Evolutionary conservation across 2,329 filamentous ascomycete genomes (phyloP).

Genomic region (Xylariaceae sp.): DNA sequence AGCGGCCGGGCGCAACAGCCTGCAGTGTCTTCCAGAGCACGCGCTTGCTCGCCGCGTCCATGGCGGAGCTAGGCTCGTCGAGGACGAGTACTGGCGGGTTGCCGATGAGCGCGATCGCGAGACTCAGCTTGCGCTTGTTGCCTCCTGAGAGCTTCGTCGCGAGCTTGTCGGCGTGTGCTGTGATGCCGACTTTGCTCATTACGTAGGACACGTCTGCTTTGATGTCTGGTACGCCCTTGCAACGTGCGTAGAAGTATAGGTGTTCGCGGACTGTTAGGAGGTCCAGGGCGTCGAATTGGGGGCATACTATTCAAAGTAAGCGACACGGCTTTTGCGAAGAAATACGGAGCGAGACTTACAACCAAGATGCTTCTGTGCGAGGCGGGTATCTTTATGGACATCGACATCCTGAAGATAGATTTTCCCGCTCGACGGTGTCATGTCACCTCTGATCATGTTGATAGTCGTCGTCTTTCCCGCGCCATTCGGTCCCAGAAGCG

Average conservation of each 20-base stretch:
- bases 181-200: conserved; percentile 63
- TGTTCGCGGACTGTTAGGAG: conserved; percentile 72
- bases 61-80: conserved; percentile 77
- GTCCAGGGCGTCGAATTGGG: conserved; percentile 72
- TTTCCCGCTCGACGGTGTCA: conserved; percentile 61
- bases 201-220: conserved; percentile 63
- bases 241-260: conserved; percentile 68
- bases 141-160: conserved; percentile 63
- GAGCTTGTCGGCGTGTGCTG: conserved; percentile 50
- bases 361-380: conserved; percentile 63
- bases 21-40: conserved; percentile 70
- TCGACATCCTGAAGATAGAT: conserved; percentile 68
- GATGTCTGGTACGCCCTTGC: conserved; percentile 63
- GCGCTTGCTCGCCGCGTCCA: conserved; percentile 66
- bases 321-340: too few relatives aligned
- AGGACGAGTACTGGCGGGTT: conserved; percentile 72
- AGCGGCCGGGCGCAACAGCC: conserved; percentile 62
- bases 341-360: conserved; percentile 13
- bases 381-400: conserved; percentile 60
- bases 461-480: conserved; percentile 75
- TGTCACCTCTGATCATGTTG: conserved; percentile 69
- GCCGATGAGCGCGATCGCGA: conserved; percentile 73
- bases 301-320: conserved; percentile 52
- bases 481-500: conserved; percentile 73
- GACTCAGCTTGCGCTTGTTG: conserved; percentile 72